phyloP scores from a whole-genome alignment of 1,139 yeast species.

The Hyphopichia fennica region DNA sequence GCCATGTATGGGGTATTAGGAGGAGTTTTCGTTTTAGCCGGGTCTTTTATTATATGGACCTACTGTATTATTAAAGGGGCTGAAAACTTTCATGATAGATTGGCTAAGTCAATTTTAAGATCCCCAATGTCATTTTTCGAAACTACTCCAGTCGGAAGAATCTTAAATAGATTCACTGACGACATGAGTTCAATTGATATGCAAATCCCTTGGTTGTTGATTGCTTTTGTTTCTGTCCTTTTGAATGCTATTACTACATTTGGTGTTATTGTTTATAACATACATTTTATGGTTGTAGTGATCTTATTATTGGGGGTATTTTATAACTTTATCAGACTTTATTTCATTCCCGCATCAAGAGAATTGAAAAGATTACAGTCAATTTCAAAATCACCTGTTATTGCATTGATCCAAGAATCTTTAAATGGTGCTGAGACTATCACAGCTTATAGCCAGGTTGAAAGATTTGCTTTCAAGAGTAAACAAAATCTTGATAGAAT shows the following conservation, averaged over 20 bases:
- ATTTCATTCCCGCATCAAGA: conserved; percentile 26
- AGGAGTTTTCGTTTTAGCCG: conserved; percentile 22
- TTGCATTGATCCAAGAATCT: conserved; percentile 29
- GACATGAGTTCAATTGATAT: conserved; percentile 25
- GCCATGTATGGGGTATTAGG: conserved; percentile 20
- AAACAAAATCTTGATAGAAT: conserved; percentile 15
- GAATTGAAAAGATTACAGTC: conserved; percentile 27
- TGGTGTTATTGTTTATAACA: conserved; percentile 20
- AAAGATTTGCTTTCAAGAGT: conserved; percentile 20
- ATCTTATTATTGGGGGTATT: conserved; percentile 17
- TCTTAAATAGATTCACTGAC: conserved; percentile 30
- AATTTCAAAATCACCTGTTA: conserved; percentile 23
- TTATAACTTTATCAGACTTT: conserved; percentile 22
- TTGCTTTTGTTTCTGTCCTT: conserved; percentile 14
- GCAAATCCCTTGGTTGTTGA: conserved; percentile 26
- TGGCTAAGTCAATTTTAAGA: conserved; percentile 26
- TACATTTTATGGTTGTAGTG: conserved; percentile 25
- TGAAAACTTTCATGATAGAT: conserved; percentile 22
- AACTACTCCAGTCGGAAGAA: conserved; percentile 32
- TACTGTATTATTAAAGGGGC: conserved; percentile 27
- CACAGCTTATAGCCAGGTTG: conserved; percentile 23
- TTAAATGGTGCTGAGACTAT: conserved; percentile 32
- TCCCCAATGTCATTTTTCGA: conserved; percentile 34
- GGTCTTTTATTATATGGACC: conserved; percentile 26
- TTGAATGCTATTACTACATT: conserved; percentile 17